Evolutionary conservation across 1,139 yeast genomes (phyloP).

Genomic region (Pichia sp.): DNA sequence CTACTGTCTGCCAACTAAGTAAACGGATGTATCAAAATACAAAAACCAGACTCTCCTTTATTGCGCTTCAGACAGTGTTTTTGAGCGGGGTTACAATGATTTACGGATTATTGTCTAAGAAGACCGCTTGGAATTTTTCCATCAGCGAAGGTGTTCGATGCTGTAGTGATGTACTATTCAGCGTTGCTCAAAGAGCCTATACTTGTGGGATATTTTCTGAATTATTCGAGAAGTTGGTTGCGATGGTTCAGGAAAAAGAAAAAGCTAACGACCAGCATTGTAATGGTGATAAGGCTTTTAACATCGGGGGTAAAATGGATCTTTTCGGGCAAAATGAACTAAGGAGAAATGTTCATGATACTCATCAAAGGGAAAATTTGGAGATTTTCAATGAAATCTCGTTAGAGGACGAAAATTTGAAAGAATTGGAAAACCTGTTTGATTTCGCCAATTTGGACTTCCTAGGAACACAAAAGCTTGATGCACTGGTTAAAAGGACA

Average conservation of each 20-base stretch:
- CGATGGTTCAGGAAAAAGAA: slow-evolving; percentile 10
- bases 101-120: slow-evolving; percentile 20
- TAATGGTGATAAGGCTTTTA: not conserved
- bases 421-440: slow-evolving; percentile 11
- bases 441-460: slow-evolving; percentile 14
- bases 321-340: slow-evolving; percentile 7
- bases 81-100: slow-evolving; percentile 20
- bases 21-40: slow-evolving; percentile 17
- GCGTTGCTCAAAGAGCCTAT: slow-evolving; percentile 20
- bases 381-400: slow-evolving; percentile 13
- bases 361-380: slow-evolving; percentile 10
- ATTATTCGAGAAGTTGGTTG: slow-evolving; percentile 19
- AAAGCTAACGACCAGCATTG: not conserved
- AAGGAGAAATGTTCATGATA: slow-evolving; percentile 3
- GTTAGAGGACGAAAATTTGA: not conserved
- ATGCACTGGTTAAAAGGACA: slow-evolving; percentile 11
- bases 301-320: not conserved
- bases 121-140: slow-evolving; percentile 16
- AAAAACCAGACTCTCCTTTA: slow-evolving; percentile 17
- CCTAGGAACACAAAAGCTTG: slow-evolving; percentile 12
- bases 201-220: slow-evolving; percentile 19
- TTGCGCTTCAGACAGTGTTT: slow-evolving; percentile 20
- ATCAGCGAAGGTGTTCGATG: slow-evolving; percentile 17
- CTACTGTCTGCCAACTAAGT: slow-evolving; percentile 17
- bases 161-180: slow-evolving; percentile 19